Conservation (phyloP, 306 rosid genomes). For the Ochetophila trinervis region DNA sequence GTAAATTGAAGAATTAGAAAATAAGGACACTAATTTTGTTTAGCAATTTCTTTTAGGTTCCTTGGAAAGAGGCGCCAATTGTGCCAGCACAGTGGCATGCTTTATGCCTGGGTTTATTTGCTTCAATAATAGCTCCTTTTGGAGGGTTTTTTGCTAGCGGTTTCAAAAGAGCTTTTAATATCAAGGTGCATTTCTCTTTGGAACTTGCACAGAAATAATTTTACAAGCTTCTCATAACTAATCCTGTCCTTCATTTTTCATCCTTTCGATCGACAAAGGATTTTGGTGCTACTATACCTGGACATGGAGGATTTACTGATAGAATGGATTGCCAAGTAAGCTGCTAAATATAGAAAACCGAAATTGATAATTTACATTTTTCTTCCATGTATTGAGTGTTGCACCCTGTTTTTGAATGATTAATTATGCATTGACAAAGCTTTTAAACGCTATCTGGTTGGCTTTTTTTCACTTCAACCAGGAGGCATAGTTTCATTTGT, state of each 20-base stretch:
- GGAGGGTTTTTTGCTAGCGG: background rate
- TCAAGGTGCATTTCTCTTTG: background rate
- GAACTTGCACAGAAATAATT: background rate
- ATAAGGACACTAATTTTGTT: no score
- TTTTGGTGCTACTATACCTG: background rate
- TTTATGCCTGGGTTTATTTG: background rate
- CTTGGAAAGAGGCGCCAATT: background rate
- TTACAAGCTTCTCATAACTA: background rate
- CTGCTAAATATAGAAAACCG: background rate
- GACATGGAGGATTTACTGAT: background rate
- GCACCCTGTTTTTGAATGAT: background rate
- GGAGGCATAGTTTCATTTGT: background rate
- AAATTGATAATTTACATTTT: background rate
- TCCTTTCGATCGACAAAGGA: background rate
- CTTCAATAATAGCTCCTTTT: background rate
- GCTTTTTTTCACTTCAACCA: background rate
- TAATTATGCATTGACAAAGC: background rate
- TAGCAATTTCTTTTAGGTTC: background rate
- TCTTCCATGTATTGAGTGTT: no score
- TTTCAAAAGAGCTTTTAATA: background rate
- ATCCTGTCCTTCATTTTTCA: background rate
- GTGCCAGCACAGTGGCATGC: slow-evolving; percentile 1
- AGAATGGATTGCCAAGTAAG: slow-evolving; percentile 4
- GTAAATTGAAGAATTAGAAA: no score
- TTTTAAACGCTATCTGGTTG: background rate